phyloP scores from a whole-genome alignment of 345 rosid genomes.

The Theobroma cacao region DNA sequence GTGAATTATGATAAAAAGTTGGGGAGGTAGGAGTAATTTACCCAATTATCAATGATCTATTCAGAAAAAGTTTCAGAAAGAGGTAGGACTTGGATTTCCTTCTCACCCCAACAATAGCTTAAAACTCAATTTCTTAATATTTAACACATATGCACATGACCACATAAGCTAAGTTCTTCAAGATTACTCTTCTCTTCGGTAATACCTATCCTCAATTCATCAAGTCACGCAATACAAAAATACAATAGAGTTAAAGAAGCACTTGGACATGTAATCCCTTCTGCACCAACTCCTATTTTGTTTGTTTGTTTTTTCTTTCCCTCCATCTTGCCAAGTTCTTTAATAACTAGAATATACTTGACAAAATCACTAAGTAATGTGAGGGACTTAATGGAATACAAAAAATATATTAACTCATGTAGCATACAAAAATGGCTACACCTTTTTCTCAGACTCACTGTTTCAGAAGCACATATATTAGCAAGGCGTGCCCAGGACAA shows the following conservation, averaged over 20 bases:
- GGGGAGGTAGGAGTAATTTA: too few species aligned
- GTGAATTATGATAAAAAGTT: too few species aligned
- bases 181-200: not conserved
- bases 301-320: not conserved
- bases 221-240: not conserved
- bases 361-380: not conserved
- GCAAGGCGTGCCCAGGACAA: not conserved
- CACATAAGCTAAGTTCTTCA: not conserved
- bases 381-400: not conserved
- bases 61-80: not conserved
- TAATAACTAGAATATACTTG: not conserved
- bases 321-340: not conserved
- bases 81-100: not conserved
- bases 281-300: not conserved
- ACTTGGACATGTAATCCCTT: not conserved
- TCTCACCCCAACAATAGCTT: not conserved
- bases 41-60: not conserved
- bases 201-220: not conserved
- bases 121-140: not conserved
- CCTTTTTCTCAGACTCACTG: not conserved
- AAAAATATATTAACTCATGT: not conserved
- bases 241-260: not conserved
- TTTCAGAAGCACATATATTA: not conserved
- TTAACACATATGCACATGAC: not conserved
- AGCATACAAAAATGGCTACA: not conserved